Base-by-base conservation (phyloP, 2,329 filamentous ascomycete species). In the Coniella lustricola region DNA sequence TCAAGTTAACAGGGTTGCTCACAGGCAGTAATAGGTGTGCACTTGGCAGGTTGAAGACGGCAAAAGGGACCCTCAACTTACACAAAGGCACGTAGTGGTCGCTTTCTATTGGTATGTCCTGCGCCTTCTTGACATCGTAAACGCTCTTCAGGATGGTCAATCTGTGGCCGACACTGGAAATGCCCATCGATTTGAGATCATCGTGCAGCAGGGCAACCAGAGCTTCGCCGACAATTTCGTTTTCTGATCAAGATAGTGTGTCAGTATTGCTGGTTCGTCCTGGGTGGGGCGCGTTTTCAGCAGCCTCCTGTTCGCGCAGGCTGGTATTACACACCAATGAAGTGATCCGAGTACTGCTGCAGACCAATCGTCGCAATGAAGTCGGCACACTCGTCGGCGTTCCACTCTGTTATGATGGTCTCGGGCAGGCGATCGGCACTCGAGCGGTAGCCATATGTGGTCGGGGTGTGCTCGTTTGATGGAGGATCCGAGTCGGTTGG, bases 61-160 rank as follows among this genome's bases (percentile, higher is more conserved):
- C 44, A 34, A 34, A 38, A n/a, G n/a, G 40, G 55, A 43, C 13
- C 35, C 25, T 45, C 36, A 14, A 73, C 86, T 60, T 83, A 95
- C 90, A 93, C 44, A 93, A 74, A 33, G 93, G 93, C 44, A 96
- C 79, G 64, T 96, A 98, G 66, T 97, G 88, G 60, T 96, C 91
- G 53, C 85, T 84, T 62, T 97, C 91, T 59, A 96, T 79, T 14
- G 88, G 85, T 52, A 97, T 81, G 59, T 95, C 90, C 62, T 96
- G 90, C 55, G 89, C 89, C 65, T 91, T 85, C 71, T 98, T 98
- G 62, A 93, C 84, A 62, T 97, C 90, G 69, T 96, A 97, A 47
- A 97, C 90, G 60, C 84, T 90, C 71, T 96, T 97, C 50, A 98
- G 76, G 50, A 98, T 94, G 18, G 90, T 95, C 59, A 98, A 75